Conservation (phyloP, 441 rosid species). For the Gossypium davidsonii region DNA sequence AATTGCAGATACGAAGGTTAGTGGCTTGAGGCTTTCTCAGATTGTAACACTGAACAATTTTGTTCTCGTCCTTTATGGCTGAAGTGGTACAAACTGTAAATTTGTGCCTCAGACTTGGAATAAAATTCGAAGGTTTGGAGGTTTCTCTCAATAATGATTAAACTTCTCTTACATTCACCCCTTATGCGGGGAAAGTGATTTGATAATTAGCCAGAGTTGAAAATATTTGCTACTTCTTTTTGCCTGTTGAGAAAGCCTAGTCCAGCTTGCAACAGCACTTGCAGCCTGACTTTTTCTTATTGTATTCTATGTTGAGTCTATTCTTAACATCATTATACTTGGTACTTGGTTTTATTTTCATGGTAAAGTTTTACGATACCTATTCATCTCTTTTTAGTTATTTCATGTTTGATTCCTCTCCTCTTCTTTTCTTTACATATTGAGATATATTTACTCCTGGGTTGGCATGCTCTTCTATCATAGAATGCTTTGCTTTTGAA, state of each 20-base stretch:
- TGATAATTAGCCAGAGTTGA: background rate
- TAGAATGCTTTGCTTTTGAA: background rate
- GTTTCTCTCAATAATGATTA: background rate
- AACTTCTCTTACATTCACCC: background rate
- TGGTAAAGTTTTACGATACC: background rate
- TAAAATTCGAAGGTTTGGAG: background rate
- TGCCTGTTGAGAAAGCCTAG: background rate
- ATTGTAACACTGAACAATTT: background rate
- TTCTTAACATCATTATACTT: background rate
- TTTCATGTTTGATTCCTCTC: background rate
- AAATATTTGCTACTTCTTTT: background rate
- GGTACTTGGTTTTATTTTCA: background rate
- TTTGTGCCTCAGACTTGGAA: background rate
- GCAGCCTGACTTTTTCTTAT: background rate
- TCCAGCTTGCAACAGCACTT: background rate
- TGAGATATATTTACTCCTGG: background rate
- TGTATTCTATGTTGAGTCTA: background rate
- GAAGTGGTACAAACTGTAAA: background rate
- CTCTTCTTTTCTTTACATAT: background rate
- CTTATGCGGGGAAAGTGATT: background rate
- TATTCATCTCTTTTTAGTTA: background rate
- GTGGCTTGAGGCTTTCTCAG: constrained; percentile 5
- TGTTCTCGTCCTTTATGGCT: background rate
- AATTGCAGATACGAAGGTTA: constrained; percentile 69
- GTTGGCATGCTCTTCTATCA: background rate